A percentile compares a stretch with the other conserved stretches of the same genome.
Conservation (phyloP, 192 early-diverging fungal genomes). For the Chytriomyces sp. region DNA sequence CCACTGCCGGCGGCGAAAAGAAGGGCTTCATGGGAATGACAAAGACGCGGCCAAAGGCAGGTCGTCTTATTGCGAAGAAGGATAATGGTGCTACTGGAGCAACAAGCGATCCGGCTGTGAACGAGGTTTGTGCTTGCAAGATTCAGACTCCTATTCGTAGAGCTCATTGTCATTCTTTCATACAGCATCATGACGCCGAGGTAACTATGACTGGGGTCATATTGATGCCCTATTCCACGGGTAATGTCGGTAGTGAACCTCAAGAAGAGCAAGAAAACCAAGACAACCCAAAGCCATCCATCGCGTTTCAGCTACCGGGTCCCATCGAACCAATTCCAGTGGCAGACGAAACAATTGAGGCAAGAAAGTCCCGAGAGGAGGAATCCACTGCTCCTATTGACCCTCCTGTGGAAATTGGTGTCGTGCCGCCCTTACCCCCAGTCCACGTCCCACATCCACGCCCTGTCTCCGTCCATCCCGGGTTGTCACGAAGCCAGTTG, state of each 20-base stretch:
- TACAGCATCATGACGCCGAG: too few species aligned
- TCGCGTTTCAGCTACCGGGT: background rate
- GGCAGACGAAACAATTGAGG: too few species aligned
- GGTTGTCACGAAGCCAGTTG: too few species aligned
- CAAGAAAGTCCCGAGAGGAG: background rate
- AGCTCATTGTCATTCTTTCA: too few species aligned
- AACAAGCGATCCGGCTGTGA: background rate
- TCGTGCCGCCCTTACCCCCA: background rate
- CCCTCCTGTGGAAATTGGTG: background rate
- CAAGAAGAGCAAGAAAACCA: too few species aligned
- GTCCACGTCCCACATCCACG: background rate
- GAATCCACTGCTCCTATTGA: background rate
- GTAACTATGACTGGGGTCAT: too few species aligned
- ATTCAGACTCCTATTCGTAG: too few species aligned
- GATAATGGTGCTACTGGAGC: too few species aligned
- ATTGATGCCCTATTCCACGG: too few species aligned
- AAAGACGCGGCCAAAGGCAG: slow-evolving; percentile 49
- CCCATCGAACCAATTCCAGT: background rate
- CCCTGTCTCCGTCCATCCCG: too few species aligned
- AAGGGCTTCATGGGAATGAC: slow-evolving; percentile 47
- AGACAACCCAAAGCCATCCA: too few species aligned
- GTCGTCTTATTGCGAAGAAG: slow-evolving; percentile 23
- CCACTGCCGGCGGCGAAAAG: slow-evolving; percentile 14
- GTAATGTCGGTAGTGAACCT: too few species aligned
- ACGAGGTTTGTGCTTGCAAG: background rate